Evolutionary conservation across 2,329 filamentous ascomycete species (phyloP), one percentile per base, ranked within the genome.

Genomic region (Alternaria arborescens): DNA sequence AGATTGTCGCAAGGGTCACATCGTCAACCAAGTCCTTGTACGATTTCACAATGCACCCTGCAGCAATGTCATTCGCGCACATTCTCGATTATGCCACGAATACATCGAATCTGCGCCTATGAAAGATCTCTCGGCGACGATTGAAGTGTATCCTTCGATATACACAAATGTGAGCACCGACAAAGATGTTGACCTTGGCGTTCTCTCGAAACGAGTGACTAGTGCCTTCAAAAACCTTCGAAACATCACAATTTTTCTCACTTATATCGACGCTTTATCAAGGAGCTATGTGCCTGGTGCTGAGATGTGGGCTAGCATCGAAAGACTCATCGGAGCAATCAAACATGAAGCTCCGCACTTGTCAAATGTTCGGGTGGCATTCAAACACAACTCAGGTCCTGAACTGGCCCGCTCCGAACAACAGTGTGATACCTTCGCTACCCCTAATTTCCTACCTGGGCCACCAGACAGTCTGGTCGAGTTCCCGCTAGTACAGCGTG

Each of bases 21-120:
- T 16, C 16, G 16, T 26, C 34, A 22, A 18, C 8, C 46, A 84
- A 84, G 32, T 97, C 97, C 79, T 85, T 88, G 47, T 98, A 94
- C 81, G 95, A 97, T 71, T 90, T 89, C 60, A 88, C 12, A 53
- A 53, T 22, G 51, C 38, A 26, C 40, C 51, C 24, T 30, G 92
- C 71, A 90, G 92, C 8, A 85, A 87, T 30, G 87, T 95, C 70
- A 85, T 85, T 67, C 85, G 97, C 60, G 83, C 81, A 57, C 77
- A 87, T 66, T 87, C 87, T 38, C 88, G 89, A 62, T 83, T 98
- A 78, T 97, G 97, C 81, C 94, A 98, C 81, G 92, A 97, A 81
- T 94, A 91, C 22, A 42, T 42, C 5, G 4, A 24, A 42, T 14
- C 40, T 42, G 20, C 20, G 20, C 40, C 20, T 5, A 24, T 16